phyloP scores from a whole-genome alignment of 108 stramenopile genomes.

The Skeletonema marinoi region DNA sequence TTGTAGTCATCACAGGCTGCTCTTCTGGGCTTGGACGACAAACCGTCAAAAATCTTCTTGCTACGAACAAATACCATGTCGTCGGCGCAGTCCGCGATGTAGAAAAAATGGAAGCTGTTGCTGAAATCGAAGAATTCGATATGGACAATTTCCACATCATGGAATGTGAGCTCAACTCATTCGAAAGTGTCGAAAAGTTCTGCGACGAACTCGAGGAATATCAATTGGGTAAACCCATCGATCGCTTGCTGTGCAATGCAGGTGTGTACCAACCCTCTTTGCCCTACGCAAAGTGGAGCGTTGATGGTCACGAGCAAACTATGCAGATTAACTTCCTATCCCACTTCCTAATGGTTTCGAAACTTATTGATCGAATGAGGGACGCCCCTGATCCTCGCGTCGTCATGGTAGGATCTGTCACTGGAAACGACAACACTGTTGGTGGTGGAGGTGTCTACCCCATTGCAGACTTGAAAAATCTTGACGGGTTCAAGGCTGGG shows the following conservation, averaged over 20 bases:
- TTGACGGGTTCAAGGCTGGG: constrained; percentile 87
- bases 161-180: constrained; percentile 87
- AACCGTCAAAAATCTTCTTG: constrained; percentile 79
- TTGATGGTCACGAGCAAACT: constrained; percentile 88
- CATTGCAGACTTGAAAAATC: constrained; percentile 86
- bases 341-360: constrained; percentile 86
- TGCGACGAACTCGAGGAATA: constrained; percentile 75
- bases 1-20: constrained; percentile 88
- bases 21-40: constrained; percentile 91
- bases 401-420: constrained; percentile 87
- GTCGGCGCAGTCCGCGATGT: constrained; percentile 86
- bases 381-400: constrained; percentile 74
- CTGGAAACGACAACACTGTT: constrained; percentile 92
- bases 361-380: constrained; percentile 68
- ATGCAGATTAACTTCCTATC: constrained; percentile 92
- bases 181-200: constrained; percentile 84
- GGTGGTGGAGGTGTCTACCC: constrained; percentile 93
- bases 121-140: constrained; percentile 82
- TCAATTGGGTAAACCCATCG: constrained; percentile 73
- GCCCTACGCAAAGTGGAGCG: constrained; percentile 85
- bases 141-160: constrained; percentile 83
- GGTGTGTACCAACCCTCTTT: constrained; percentile 89
- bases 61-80: constrained; percentile 84
- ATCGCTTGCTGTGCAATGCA: constrained; percentile 89
- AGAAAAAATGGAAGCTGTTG: constrained; percentile 90